Conservation (phyloP, 2,329 filamentous ascomycete species). For the Trichoderma brevicompactum region DNA sequence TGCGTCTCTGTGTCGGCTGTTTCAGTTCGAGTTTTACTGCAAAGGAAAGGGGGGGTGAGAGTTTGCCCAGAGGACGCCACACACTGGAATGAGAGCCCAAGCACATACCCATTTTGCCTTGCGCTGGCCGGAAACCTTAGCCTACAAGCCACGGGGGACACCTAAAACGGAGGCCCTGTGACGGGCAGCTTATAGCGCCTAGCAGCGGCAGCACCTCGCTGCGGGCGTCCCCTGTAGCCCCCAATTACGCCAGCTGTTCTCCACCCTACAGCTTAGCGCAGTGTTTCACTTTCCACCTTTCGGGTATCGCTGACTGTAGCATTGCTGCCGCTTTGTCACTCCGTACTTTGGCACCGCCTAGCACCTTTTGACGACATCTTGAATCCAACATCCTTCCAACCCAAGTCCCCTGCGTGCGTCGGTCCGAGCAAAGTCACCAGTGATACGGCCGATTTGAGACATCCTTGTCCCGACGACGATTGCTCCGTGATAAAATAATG, state of each 20-base stretch:
- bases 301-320: conserved; percentile 5
- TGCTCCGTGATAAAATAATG: conserved; percentile 27
- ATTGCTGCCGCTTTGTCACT: not conserved
- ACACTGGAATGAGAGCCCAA: conserved; percentile 7
- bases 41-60: not conserved
- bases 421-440: not conserved
- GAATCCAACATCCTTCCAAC: not conserved
- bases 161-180: not conserved
- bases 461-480: not conserved
- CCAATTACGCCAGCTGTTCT: not conserved
- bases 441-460: not conserved
- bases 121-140: not conserved
- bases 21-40: not conserved
- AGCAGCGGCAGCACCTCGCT: conserved; percentile 17
- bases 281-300: not conserved
- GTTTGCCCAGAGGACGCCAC: conserved; percentile 2
- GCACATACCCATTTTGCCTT: not conserved
- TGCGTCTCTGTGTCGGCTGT: not conserved
- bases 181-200: conserved; percentile 12
- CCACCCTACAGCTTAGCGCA: not conserved
- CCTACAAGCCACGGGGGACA: too few relatives aligned
- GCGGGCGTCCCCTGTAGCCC: conserved; percentile 6
- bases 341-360: not conserved
- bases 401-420: too few relatives aligned
- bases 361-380: not conserved